phyloP scores from a whole-genome alignment of 441 rosid genomes.

The Biscutella laevigata region DNA sequence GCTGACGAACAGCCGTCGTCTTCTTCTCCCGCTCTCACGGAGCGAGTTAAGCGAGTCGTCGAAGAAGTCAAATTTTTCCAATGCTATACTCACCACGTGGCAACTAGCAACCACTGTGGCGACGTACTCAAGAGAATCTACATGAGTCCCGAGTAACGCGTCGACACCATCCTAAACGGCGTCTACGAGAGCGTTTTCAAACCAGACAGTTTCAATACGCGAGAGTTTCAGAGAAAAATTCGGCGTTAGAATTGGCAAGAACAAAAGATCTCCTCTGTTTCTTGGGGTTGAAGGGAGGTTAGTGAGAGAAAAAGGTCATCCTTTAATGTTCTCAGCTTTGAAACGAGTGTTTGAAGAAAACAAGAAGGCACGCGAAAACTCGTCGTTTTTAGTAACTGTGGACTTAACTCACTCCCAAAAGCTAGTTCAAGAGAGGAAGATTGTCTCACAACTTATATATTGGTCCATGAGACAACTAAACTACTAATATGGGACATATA shows the following conservation, averaged over 20 bases:
- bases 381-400: too few species aligned
- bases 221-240: constrained; percentile 39
- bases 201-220: constrained; percentile 42
- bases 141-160: constrained; percentile 88
- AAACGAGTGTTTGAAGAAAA: constrained; percentile 52
- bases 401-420: too few species aligned
- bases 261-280: constrained; percentile 24
- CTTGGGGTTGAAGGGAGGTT: constrained; percentile 83
- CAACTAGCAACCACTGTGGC: constrained; percentile 86
- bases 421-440: too few species aligned
- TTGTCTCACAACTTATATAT: too few species aligned
- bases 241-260: constrained; percentile 37
- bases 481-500: too few species aligned
- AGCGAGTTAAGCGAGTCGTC: constrained; percentile 51
- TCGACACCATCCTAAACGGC: constrained; percentile 75
- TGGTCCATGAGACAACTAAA: too few species aligned
- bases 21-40: constrained; percentile 40
- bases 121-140: constrained; percentile 74
- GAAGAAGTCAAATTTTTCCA: constrained; percentile 79
- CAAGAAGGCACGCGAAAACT: constrained; percentile 33
- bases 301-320: constrained; percentile 82
- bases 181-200: constrained; percentile 60
- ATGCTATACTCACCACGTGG: constrained; percentile 76
- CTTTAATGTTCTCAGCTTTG: constrained; percentile 64
- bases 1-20: constrained; percentile 36